Evolutionary conservation across 108 stramenopile species (phyloP).

Genomic region (Fragilaria radians): DNA sequence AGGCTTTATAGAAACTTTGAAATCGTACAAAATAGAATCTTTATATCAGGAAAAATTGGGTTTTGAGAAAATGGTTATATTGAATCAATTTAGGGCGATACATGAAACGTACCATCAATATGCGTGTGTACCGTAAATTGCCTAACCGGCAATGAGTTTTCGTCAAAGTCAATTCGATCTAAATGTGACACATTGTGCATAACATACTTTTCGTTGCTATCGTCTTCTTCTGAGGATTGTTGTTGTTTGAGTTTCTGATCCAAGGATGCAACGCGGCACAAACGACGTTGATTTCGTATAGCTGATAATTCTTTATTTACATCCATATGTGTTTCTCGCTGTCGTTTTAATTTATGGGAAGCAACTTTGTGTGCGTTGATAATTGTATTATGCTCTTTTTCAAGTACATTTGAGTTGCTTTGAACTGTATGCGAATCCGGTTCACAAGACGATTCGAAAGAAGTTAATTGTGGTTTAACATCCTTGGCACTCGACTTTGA

Average conservation of each 20-base stretch:
- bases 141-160: not conserved
- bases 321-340: not conserved
- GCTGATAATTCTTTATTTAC: not conserved
- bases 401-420: not conserved
- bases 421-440: not conserved
- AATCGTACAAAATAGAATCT: not conserved
- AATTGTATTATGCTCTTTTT: not conserved
- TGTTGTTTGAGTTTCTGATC: not conserved
- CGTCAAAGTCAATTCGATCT: not conserved
- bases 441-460: not conserved
- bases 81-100: not conserved
- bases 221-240: not conserved
- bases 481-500: too few relatives aligned
- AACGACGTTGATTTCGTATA: not conserved
- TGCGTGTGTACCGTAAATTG: not conserved
- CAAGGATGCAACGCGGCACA: not conserved
- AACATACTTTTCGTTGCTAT: not conserved
- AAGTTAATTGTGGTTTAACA: too few relatives aligned
- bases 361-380: too few relatives aligned
- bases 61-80: not conserved
- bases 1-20: not conserved
- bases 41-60: too few relatives aligned
- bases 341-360: too few relatives aligned
- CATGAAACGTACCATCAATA: not conserved
- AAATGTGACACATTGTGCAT: not conserved